Percentiles rank a stretch among this genome's conserved stretches.
These are phyloP conservation scores for Saturnispora hagleri DNA, from an alignment of 805 yeast species.

Conservation along the genomic window DNA sequence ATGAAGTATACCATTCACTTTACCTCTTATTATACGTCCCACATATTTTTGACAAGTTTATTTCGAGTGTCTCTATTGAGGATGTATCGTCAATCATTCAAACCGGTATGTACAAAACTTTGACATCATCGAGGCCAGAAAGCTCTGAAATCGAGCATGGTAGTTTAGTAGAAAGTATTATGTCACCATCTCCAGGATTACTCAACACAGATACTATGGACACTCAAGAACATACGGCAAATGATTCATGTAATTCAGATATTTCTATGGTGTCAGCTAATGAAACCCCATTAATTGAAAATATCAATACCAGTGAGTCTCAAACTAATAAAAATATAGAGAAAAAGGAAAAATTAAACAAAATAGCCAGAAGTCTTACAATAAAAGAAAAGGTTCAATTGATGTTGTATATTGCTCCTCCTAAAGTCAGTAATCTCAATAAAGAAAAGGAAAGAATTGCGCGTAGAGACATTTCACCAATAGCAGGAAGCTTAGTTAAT, in stretches of 20 bases:
- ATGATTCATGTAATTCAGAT: background rate
- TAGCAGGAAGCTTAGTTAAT: slow-evolving; percentile 22
- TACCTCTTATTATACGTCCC: slow-evolving; percentile 41
- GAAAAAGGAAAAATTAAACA: background rate
- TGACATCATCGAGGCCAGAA: background rate
- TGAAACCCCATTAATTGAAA: background rate
- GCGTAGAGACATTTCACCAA: slow-evolving; percentile 37
- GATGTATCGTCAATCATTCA: background rate
- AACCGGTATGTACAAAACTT: background rate
- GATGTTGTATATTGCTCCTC: background rate
- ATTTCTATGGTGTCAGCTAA: background rate
- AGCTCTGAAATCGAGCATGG: background rate
- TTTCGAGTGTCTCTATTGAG: background rate
- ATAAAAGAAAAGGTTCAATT: background rate
- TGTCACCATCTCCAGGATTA: background rate
- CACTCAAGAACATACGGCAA: background rate
- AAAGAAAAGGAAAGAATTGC: slow-evolving; percentile 37
- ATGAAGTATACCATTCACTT: slow-evolving; percentile 58
- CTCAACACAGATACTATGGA: background rate
- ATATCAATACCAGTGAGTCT: background rate
- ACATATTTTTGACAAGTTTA: slow-evolving; percentile 12
- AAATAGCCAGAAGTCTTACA: background rate
- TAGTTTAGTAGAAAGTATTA: background rate
- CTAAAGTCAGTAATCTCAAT: slow-evolving; percentile 3
- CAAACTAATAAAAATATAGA: background rate